Conservation (phyloP, 257 asterid genomes). For the Rehmannia glutinosa region DNA sequence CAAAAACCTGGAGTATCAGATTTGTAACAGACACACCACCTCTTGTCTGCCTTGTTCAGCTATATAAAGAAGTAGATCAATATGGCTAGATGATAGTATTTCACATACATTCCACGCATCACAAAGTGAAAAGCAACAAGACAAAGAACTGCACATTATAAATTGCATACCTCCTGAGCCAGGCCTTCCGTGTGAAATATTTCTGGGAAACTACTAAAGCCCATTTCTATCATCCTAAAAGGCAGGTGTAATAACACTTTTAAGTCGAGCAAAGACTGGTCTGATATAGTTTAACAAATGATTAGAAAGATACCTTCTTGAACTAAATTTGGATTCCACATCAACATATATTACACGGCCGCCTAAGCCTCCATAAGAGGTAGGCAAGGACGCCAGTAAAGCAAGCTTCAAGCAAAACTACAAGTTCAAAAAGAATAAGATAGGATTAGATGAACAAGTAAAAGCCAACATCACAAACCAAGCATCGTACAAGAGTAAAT, state of each 20-base stretch:
- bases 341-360: conserved; percentile 80
- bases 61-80: no score
- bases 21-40: not conserved
- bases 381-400: conserved; percentile 69
- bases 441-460: conserved; percentile 11
- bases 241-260: conserved; percentile 5
- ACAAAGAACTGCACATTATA: not conserved
- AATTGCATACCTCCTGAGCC: conserved; percentile 62
- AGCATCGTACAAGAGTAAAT: no score
- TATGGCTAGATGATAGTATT: conserved; percentile 1
- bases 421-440: conserved; percentile 16
- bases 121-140: not conserved
- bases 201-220: conserved; percentile 74
- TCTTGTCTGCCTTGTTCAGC: no score
- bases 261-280: conserved; percentile 7
- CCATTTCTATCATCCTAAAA: conserved; percentile 81
- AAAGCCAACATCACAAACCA: conserved; percentile 18
- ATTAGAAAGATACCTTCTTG: conserved; percentile 52
- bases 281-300: conserved; percentile 8
- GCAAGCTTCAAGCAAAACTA: conserved; percentile 89
- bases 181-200: conserved; percentile 63
- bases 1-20: not conserved
- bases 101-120: conserved; percentile 12
- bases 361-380: conserved; percentile 69
- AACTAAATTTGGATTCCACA: conserved; percentile 84